phyloP scores from a whole-genome alignment of 805 yeast genomes.

The Jamesozyma jinghongensis region DNA sequence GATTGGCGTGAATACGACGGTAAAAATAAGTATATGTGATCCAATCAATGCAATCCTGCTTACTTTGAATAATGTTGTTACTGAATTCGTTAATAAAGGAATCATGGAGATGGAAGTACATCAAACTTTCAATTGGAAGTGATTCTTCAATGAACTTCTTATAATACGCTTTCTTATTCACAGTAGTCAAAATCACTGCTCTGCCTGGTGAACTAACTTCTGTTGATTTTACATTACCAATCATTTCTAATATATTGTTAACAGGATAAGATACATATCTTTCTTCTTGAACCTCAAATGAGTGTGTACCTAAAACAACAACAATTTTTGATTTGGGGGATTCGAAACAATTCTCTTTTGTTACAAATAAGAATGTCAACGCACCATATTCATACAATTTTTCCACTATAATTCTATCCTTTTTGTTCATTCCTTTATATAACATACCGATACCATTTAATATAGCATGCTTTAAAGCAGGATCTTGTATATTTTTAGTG shows the following conservation, averaged over 20 bases:
- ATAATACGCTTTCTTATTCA: conserved; percentile 52
- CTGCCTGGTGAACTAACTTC: conserved; percentile 34
- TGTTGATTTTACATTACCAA: conserved; percentile 35
- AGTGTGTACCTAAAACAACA: conserved; percentile 61
- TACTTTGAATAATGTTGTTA: conserved; percentile 47
- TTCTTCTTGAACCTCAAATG: conserved; percentile 65
- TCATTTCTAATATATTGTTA: conserved; percentile 56
- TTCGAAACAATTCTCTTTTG: conserved; percentile 45
- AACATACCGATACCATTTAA: conserved; percentile 55
- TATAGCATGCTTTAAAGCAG: conserved; percentile 36
- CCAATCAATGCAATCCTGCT: conserved; percentile 90
- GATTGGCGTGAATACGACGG: conserved; percentile 70
- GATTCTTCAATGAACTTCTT: conserved; percentile 63
- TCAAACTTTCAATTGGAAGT: conserved; percentile 74
- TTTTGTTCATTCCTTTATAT: conserved; percentile 46
- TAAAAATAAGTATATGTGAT: conserved; percentile 76
- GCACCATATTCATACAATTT: conserved; percentile 42
- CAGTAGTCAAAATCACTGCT: conserved; percentile 49
- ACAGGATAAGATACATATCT: conserved; percentile 61
- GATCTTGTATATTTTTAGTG: conserved; percentile 37
- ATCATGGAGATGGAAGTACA: conserved; percentile 54
- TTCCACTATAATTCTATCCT: conserved; percentile 49
- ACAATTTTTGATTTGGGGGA: conserved; percentile 48
- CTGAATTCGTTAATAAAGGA: conserved; percentile 66
- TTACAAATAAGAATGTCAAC: conserved; percentile 48